phyloP scores from a whole-genome alignment of 1,284 basidiomycete species.

The Trametes polyzona region DNA sequence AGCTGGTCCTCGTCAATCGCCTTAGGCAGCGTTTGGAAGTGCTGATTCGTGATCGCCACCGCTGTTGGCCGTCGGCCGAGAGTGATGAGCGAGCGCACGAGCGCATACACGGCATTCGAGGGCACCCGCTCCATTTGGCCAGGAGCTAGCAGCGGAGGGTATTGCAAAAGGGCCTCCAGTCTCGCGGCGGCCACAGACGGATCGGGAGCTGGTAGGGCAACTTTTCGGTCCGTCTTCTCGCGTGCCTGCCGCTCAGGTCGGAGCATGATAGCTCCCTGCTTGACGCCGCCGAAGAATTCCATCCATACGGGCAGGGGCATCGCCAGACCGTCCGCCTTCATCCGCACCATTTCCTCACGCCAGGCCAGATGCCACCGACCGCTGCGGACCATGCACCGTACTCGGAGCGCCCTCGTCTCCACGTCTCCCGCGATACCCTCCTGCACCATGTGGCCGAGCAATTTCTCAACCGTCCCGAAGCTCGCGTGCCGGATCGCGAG shows the following conservation, averaged over 20 bases:
- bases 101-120: conserved; percentile 18
- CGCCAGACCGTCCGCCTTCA: conserved; percentile 4
- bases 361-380: conserved; percentile 40
- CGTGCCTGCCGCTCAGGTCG: not conserved
- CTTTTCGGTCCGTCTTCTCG: not conserved
- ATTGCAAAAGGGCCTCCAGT: conserved; percentile 21
- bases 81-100: conserved; percentile 27
- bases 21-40: conserved; percentile 31
- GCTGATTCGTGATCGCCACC: conserved; percentile 29
- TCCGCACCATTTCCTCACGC: conserved; percentile 26
- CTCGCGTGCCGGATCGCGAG: conserved; percentile 38
- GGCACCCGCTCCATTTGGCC: conserved; percentile 20
- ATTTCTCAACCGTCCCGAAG: conserved; percentile 31
- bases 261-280: conserved; percentile 22
- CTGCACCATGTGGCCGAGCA: conserved; percentile 37
- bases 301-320: conserved; percentile 36
- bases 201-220: conserved; percentile 8
- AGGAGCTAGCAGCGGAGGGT: conserved; percentile 21
- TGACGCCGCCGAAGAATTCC: conserved; percentile 33
- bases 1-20: conserved; percentile 21
- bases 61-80: conserved; percentile 31
- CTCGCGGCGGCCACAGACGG: conserved; percentile 14
- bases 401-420: conserved; percentile 37
- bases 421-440: conserved; percentile 32
- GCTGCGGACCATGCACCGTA: conserved; percentile 39